phyloP scores from a whole-genome alignment of 208 protist species.

The Trypanosoma brucei region DNA sequence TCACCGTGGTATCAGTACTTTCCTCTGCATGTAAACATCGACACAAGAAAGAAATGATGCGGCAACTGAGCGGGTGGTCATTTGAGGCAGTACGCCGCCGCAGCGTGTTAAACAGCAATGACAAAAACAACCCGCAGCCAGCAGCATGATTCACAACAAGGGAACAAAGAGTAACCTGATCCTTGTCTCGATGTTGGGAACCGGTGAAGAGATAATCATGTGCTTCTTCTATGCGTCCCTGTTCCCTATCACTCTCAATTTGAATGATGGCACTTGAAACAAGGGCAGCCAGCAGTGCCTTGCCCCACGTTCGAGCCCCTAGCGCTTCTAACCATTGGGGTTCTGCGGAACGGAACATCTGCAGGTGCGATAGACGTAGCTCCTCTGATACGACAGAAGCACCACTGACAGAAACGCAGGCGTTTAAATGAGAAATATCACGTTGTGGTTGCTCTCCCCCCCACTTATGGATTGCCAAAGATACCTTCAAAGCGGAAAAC shows the following conservation, averaged over 20 bases:
- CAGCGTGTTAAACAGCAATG: conserved; percentile 8
- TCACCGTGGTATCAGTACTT: not conserved
- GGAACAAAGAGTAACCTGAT: conserved; percentile 1
- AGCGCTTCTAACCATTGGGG: conserved; percentile 13
- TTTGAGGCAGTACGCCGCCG: conserved; percentile 2
- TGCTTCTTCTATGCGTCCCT: not conserved
- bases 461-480: conserved; percentile 14
- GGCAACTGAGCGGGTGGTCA: conserved; percentile 2
- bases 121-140: conserved; percentile 16
- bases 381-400: conserved; percentile 13
- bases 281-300: conserved; percentile 13
- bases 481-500: conserved; percentile 17
- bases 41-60: conserved; percentile 18
- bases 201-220: conserved; percentile 16
- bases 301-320: conserved; percentile 11
- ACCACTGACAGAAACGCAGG: not conserved
- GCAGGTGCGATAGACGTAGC: conserved; percentile 1
- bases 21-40: conserved; percentile 10
- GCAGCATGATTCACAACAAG: conserved; percentile 12
- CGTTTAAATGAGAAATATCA: conserved; percentile 3
- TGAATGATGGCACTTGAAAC: conserved; percentile 12
- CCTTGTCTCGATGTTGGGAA: not conserved
- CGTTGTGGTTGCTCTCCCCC: conserved; percentile 7
- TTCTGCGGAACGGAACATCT: conserved; percentile 12
- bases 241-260: conserved; percentile 1